Conservation (phyloP, 495 filamentous ascomycete genomes). For the Podospora pseudopauciseta region DNA sequence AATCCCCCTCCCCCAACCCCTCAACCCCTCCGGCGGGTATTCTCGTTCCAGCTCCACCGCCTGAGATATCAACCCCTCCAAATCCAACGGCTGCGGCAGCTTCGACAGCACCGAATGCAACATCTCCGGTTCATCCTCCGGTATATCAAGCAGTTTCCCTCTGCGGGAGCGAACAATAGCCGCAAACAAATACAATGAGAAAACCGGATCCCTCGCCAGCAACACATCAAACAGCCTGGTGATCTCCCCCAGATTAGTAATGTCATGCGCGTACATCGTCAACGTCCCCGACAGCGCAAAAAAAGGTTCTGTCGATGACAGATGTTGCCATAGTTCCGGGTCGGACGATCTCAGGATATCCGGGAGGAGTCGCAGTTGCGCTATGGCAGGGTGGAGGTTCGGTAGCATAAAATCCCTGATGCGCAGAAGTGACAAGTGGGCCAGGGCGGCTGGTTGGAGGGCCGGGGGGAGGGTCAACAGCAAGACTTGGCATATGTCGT, state of each 20-base stretch:
- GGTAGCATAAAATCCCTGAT: constrained; percentile 98
- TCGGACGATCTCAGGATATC: constrained; percentile 70
- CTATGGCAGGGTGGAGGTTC: constrained; percentile 71
- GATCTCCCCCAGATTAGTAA: constrained; percentile 83
- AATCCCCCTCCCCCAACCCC: constrained; percentile 63
- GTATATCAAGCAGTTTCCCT: constrained; percentile 76
- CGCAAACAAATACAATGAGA: constrained; percentile 87
- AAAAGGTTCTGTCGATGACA: constrained; percentile 76
- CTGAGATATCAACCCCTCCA: constrained; percentile 68
- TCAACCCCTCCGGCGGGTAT: constrained; percentile 74
- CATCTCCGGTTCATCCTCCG: constrained; percentile 87
- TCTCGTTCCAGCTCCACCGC: constrained; percentile 50
- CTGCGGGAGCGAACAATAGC: constrained; percentile 78
- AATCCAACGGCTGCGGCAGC: constrained; percentile 75
- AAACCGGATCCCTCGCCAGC: constrained; percentile 76
- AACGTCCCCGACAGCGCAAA: constrained; percentile 88
- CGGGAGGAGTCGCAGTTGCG: constrained; percentile 80
- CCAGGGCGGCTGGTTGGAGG: constrained; percentile 52
- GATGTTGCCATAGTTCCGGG: constrained; percentile 62
- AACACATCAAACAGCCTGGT: constrained; percentile 88
- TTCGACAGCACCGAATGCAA: constrained; percentile 85
- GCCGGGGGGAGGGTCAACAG: constrained; percentile 70
- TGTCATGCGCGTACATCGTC: constrained; percentile 94
- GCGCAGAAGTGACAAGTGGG: constrained; percentile 77
- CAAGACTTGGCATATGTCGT: constrained; percentile 97